Base-by-base conservation (phyloP, 1,139 yeast species). In the Suhomyces anneliseae region DNA sequence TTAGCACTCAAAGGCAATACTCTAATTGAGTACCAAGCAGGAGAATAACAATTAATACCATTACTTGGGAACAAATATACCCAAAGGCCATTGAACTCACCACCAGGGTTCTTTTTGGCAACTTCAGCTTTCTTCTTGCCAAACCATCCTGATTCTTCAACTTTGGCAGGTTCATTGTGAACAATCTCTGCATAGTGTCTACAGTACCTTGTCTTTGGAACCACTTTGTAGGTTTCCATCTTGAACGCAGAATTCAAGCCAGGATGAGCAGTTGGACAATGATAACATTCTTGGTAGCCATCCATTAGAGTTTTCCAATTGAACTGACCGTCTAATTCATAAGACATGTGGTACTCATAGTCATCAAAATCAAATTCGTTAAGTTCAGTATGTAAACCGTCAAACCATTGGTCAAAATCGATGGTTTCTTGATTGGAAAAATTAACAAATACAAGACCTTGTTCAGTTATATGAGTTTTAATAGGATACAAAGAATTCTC, bases 111-210 rank as follows among this genome's bases (percentile, higher is more conserved):
- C 57, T 64, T 64, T 53, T 60, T 60, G 7, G 52, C 45, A 38
- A 47, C 35, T 53, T 68, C 64, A 57, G 69, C 70, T 53, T 62
- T 72, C 36, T 78, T 78, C 48, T 76, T 73, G 0, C 83, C 81
- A 59, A 79, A 78, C 83, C 83, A 79, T 2, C 76, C 68, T 10
- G 68, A 59, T 36, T 69, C 68, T 44, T 80, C 89, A 40, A 87
- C 90, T 61, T 90, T 96, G 64, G 90, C 96, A 39, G 87, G 86
- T 83, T 87, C 61, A 81, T 89, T 72, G 84, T 88, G 54, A 86
- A 87, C 67, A 87, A 79, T 68, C 95, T 82, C 64, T 92, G 98
- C 99, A 58, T 76, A 81, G 62, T 81, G 85, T 57, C 86, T 76
- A 54, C 85, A 81, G 59, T 80, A 80, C 57, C 81, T 73, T 35